Evolutionary conservation across 345 rosid genomes (phyloP), one percentile per base, ranked within the genome.

Genomic region (Arabis alpina): DNA sequence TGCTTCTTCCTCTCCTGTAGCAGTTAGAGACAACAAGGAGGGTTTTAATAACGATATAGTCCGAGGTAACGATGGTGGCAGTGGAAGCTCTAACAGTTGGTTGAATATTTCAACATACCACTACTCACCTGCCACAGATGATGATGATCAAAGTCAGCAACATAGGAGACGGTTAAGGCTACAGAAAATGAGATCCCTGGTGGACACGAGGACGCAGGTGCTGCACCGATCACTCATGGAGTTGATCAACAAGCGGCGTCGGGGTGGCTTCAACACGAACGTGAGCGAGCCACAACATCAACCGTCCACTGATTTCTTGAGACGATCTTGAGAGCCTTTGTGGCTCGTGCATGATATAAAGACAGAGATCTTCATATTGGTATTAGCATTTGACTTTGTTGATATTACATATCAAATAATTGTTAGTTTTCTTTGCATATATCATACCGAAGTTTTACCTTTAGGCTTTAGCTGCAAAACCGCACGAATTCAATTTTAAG

Each of bases 141-240:
- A 64, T 19, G 81, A 77, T 27, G 36, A 51, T 56, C 78, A 54
- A 45, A 68, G 64, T 47, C 73, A 32, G 59, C 76, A 72, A 24
- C 75, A 59, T 13, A 60, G 74, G 69, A 85, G 81, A 66, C 48
- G 66, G n/a, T 5, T 44, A 23, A 58, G 63, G 62, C 60, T 70
- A 15, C 57, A 82, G 41, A 77, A 77, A 39, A 79, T 82, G 82
- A 80, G 75, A 52, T 84, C 97, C 10, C 73, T 89, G 28, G 78
- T 89, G 30, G 97, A 91, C 52, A 54, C 86, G 2, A 82, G 91
- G n/a, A 89, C 90, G 76, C 96, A 86, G 59, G 80, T 87, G 76
- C 43, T 91, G 74, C 92, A 89, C 64, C 79, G 82, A 32, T 85
- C 93, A n/a, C 79, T 89, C 63, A 78, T 93, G 82, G 93, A 87